phyloP scores from a whole-genome alignment of 2,329 filamentous ascomycete species.

The Fusarium multiceps region DNA sequence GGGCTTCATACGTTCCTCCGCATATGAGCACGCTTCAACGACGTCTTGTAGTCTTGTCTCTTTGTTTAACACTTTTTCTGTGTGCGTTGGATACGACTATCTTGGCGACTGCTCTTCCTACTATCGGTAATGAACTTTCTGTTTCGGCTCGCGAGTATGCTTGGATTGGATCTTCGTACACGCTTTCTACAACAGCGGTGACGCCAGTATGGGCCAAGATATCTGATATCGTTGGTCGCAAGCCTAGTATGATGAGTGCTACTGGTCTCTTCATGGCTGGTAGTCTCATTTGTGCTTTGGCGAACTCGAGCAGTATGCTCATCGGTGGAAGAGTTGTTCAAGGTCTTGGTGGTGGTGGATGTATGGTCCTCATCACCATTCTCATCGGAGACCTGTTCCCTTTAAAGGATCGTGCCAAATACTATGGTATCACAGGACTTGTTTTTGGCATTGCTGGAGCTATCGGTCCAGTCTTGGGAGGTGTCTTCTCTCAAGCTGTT shows the following conservation, averaged over 20 bases:
- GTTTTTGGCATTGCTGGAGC: slow-evolving; percentile 73
- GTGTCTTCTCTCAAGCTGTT: slow-evolving; percentile 70
- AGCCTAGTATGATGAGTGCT: slow-evolving; percentile 53
- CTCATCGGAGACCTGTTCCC: slow-evolving; percentile 65
- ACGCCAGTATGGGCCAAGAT: slow-evolving; percentile 57
- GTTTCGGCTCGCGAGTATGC: slow-evolving; percentile 42
- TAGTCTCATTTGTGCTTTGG: slow-evolving; percentile 62
- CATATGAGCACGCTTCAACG: slow-evolving; percentile 36
- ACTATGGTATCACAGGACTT: slow-evolving; percentile 62
- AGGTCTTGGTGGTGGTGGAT: slow-evolving; percentile 41
- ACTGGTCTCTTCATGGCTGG: slow-evolving; percentile 63
- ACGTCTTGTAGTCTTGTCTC: slow-evolving; percentile 39
- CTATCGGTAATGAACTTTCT: slow-evolving; percentile 39
- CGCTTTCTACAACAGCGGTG: slow-evolving; percentile 39
- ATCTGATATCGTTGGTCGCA: slow-evolving; percentile 63
- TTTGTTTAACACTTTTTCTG: slow-evolving; percentile 45
- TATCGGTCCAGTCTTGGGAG: slow-evolving; percentile 74
- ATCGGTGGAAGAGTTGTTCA: slow-evolving; percentile 57
- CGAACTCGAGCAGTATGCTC: slow-evolving; percentile 57
- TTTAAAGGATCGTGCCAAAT: slow-evolving; percentile 60
- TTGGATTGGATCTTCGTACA: slow-evolving; percentile 46
- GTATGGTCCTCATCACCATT: slow-evolving; percentile 38
- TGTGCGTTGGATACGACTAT: slow-evolving; percentile 46
- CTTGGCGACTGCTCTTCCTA: slow-evolving; percentile 45
- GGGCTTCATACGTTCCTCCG: slow-evolving; percentile 36